Base-by-base conservation (phyloP, 768 basidiomycete species). In the Phylloporus sp. region DNA sequence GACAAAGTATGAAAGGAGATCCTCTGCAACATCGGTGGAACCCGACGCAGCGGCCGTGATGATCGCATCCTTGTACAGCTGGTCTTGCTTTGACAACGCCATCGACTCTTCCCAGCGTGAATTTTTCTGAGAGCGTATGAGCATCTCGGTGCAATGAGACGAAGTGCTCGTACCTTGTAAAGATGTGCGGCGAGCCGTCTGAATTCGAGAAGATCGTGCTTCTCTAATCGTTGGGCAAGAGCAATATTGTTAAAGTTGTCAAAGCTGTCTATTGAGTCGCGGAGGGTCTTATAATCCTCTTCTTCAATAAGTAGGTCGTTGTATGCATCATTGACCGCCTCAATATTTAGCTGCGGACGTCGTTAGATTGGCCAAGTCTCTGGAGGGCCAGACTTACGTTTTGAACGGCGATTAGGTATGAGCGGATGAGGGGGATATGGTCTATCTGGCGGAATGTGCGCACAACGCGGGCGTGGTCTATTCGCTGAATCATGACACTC, bases 301-400 rank as follows among this genome's bases (percentile, higher is more conserved):
- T 99, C 97, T 69, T 99, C 97, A 53, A 99, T 98, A 38, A 98
- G 78, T n/a, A 99, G 76, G 63, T 93, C 90, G 62, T 98, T 97
- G 75, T 97, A 97, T 8, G 95, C 95, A 59, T 97, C 94, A 64
- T 99, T 99, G 64, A 99, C 92, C 15, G 95, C 91, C 65, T 95
- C 91, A 41, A 98, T 82, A 70, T 99, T 97, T 65, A 95, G 79
- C 86, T 95, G 68, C 22, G 13, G 38, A n/a, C 22, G 35, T 32
- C n/a, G n/a, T 61, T 28, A 58, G 34, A 42, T 44, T 15, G 5
- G n/a, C 22, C 20, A 13, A n/a, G 9, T 32, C 16, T 9, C 4
- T 18, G 11, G 20, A 13, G 32, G 20, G 46, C 2, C 11, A 34
- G 15, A 69, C 86, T 64, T 58, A 91, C 91, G 65, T 89, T 85